Base-by-base conservation (phyloP, 1,284 basidiomycete genomes). In the Phellinidium pouzarii region DNA sequence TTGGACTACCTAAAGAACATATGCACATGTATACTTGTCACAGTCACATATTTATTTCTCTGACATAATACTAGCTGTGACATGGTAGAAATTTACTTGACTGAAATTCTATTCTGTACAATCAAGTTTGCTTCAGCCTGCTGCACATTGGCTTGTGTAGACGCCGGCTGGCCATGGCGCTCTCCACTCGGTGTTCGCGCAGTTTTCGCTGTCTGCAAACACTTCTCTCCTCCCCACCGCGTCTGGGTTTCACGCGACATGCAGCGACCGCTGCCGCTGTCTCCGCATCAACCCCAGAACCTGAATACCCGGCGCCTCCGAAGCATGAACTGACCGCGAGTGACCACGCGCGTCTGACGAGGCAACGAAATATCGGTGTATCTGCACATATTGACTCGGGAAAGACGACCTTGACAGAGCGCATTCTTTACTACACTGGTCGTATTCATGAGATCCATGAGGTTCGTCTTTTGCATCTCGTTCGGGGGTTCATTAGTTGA, bases 381-480 rank as follows among this genome's bases (percentile, higher is more conserved):
- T 94, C 92, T 11, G 92, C 92, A 0, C 92, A 94, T 66, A 95
- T 95, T 59, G 94, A 98, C 70, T 97, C 92, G 5, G 96, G 96
- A 40, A 99, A 99, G 78, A 99, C 96, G 0, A 99, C 96, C 0
- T 71, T 99, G 59, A 99, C 96, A n/a, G 96, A 99, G 68, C 89
- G 96, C 34, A 85, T 98, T 54, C 73, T 99, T 47, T 99, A 86
- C 71, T 99, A 99, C 70, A 98, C 96, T 25, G 96, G 96, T 26
- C 82, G 94, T 43, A 96, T 98, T 66, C 78, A 86, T 52, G 93
- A 94, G 53, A 98, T 99, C 62, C 96, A 99, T 67, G 96, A 99
- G 79, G 95, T 96, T 58, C 60, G 76, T 34, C 2, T 14, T 66
- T 49, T 54, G 49, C 34, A 52, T 45, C 37, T 56, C 48, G 19